A percentile compares a stretch with the other conserved stretches of the same genome.
Conservation (phyloP, 2,329 filamentous ascomycete species). For the Claviceps citrina region DNA sequence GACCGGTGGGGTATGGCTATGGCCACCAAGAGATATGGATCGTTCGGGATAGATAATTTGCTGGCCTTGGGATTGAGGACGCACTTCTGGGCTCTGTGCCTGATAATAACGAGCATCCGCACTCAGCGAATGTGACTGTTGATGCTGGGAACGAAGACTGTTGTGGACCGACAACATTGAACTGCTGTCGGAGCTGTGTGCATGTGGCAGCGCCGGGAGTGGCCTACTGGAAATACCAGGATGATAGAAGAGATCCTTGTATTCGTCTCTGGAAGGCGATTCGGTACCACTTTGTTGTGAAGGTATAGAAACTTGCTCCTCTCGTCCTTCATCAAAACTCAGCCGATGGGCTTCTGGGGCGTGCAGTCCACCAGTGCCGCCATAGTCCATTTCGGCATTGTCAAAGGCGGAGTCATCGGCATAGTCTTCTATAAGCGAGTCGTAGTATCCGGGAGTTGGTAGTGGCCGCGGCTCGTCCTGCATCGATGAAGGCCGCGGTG, state of each 20-base stretch:
- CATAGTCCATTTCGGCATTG: constrained; percentile 67
- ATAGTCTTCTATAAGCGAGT: constrained; percentile 13
- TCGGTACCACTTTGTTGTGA: constrained; percentile 45
- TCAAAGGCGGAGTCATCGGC: constrained; percentile 27
- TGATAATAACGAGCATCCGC: constrained; percentile 27
- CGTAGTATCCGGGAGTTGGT: constrained; percentile 27
- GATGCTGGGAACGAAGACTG: constrained; percentile 26
- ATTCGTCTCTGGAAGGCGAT: constrained; percentile 54
- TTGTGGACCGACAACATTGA: constrained; percentile 33
- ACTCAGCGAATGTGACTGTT: constrained; percentile 34
- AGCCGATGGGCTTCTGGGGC: constrained; percentile 57
- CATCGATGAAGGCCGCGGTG: constrained; percentile 22
- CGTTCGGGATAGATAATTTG: constrained; percentile 40
- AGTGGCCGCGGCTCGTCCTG: constrained; percentile 33
- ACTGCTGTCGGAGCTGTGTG: constrained; percentile 45
- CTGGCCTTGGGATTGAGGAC: constrained; percentile 24
- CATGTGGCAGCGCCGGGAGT: constrained; percentile 46
- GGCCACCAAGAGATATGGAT: constrained; percentile 69
- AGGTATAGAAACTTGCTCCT: constrained; percentile 52
- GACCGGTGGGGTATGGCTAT: constrained; percentile 64
- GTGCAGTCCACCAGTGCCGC: constrained; percentile 76
- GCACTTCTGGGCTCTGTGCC: constrained; percentile 33
- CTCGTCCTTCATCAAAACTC: constrained; percentile 76
- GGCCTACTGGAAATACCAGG: constrained; percentile 57
- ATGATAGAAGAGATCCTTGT: constrained; percentile 87